Evolutionary conservation across 306 rosid genomes (phyloP), one percentile per base, ranked within the genome.

Genomic region (Castanopsis chinensis): DNA sequence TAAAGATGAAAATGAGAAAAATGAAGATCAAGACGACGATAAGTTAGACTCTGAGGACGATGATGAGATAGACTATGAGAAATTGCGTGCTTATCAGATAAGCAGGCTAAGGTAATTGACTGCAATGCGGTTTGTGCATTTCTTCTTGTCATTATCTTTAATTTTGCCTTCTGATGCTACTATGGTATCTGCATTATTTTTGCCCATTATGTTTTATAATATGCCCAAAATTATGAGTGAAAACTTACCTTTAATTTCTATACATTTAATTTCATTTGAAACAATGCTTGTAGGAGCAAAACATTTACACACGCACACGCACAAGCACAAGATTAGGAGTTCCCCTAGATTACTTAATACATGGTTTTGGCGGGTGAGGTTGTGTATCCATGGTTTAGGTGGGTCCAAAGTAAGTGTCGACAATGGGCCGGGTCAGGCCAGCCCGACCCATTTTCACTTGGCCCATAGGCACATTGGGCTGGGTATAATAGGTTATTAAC

Each of bases 71-170:
- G 73, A 75, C 55, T 57, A 83, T 45, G 97, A 90, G 90, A 94
- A 94, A 83, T 73, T 91, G 89, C 97, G 94, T 25, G 91, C 84
- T 9, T 92, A 92, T 76, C 95, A 92, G 88, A 91, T 79, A 80
- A 90, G 91, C 83, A 89, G 87, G 87, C 86, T 95, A 81, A 87
- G 92, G 99, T 95, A 78, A 63, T 23, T 80, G 20, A 59, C 53
- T 41, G 65, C 6, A 53, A 19, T 33, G 13, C 57, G 15, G 64
- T 45, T 30, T 71, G 15, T 6, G 23, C 70, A 14, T 30, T 64
- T 28, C 2, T 64, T 30, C 43, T 15, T 15, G 21, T 63, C 33
- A 60, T 18, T 25, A 25, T 23, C 19, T 60, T 60, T 57, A 60
- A 23, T 23, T 60, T 9, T 60, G 67, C 67, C 67, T 60, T 60